phyloP scores from a whole-genome alignment of 495 filamentous ascomycete genomes.

The Hyaloscypha variabilis region DNA sequence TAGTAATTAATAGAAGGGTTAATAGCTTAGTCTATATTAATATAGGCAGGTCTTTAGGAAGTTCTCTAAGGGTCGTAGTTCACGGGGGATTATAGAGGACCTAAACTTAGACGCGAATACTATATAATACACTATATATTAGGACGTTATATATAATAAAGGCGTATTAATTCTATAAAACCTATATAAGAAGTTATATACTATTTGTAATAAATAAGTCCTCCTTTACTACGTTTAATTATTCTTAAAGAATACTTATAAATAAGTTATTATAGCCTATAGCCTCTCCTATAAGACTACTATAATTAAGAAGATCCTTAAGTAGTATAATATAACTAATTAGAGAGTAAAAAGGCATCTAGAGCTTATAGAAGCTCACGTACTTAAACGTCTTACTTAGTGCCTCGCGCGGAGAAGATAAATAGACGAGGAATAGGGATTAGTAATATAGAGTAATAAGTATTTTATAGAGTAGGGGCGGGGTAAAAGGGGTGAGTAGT shows the following conservation, averaged over 20 bases:
- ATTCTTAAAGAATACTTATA: background rate
- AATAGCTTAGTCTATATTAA: too few species aligned
- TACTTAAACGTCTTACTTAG: background rate
- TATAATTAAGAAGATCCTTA: conserved; percentile 1
- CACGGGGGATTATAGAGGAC: too few species aligned
- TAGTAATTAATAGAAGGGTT: too few species aligned
- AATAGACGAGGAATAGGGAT: conserved; percentile 3
- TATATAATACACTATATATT: background rate
- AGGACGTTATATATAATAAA: background rate
- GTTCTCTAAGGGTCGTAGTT: too few species aligned
- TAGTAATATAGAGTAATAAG: conserved; percentile 1
- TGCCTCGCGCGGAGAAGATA: background rate
- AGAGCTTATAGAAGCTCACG: background rate
- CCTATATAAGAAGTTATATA: background rate
- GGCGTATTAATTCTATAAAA: background rate
- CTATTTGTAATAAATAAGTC: background rate
- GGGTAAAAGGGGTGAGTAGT: conserved; percentile 8
- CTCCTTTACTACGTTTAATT: background rate
- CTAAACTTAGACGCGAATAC: background rate
- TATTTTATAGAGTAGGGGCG: conserved; percentile 13
- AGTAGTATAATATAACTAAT: background rate
- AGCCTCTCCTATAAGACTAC: background rate
- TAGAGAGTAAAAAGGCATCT: background rate
- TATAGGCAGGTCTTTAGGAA: too few species aligned
- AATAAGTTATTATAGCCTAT: conserved; percentile 4